These are phyloP conservation scores for Leptosphaerulina australis DNA, from an alignment of 2,329 filamentous ascomycete genomes.

Conservation along the genomic window DNA sequence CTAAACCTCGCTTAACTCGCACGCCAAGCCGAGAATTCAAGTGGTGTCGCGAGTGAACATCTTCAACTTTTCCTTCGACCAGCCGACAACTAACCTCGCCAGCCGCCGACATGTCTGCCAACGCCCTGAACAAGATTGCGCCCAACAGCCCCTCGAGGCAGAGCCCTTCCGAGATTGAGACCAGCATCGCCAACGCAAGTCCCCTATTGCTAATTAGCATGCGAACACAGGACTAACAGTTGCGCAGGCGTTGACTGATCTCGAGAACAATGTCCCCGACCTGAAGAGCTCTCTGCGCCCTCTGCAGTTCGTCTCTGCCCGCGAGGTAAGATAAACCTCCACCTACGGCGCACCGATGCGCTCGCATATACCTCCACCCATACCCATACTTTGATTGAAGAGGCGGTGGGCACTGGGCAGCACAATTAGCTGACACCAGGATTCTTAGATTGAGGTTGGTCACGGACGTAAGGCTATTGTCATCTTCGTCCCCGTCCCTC, in stretches of 20 bases:
- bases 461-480: slow-evolving; percentile 99
- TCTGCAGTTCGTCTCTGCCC: slow-evolving; percentile 98
- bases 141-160: slow-evolving; percentile 94
- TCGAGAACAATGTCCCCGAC: slow-evolving; percentile 99
- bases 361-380: slow-evolving; percentile 19
- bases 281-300: slow-evolving; percentile 95
- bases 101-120: slow-evolving; percentile 62
- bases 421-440: slow-evolving; percentile 61
- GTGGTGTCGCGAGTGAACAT: slow-evolving; percentile 1
- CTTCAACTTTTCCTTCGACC: slow-evolving; percentile 25
- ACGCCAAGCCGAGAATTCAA: slow-evolving; percentile 7
- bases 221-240: slow-evolving; percentile 25
- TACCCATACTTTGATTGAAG: slow-evolving; percentile 49
- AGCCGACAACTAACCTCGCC: slow-evolving; percentile 37
- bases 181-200: slow-evolving; percentile 88
- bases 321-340: slow-evolving; percentile 82
- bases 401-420: slow-evolving; percentile 63
- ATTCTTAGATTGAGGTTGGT: slow-evolving; percentile 95
- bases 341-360: slow-evolving; percentile 38
- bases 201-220: slow-evolving; percentile 8
- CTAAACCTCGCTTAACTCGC: slow-evolving; percentile 22
- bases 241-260: slow-evolving; percentile 79
- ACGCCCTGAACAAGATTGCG: slow-evolving; percentile 95
- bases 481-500: slow-evolving; percentile 99
- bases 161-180: slow-evolving; percentile 97